Conservation (phyloP, 2,329 filamentous ascomycete genomes). For the Sporothrix globosa region DNA sequence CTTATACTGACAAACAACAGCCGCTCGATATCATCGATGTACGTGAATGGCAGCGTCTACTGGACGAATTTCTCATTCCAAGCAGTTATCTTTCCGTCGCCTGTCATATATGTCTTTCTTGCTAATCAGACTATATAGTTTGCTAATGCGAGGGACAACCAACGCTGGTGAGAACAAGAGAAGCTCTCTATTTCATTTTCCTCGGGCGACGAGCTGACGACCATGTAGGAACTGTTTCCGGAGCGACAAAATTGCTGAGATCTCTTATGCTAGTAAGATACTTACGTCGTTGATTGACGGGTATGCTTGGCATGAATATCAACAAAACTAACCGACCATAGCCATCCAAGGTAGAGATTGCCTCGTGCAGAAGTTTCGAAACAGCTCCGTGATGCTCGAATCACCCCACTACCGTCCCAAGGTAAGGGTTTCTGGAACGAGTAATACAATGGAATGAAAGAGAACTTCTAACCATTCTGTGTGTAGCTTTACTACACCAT, state of each 20-base stretch:
- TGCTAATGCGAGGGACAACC: slow-evolving; percentile 69
- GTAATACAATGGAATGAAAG: neutral
- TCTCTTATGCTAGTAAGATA: slow-evolving; percentile 88
- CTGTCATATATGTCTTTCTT: neutral
- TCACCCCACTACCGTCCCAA: slow-evolving; percentile 80
- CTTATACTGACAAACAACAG: slow-evolving; percentile 45
- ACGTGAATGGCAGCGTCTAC: slow-evolving; percentile 40
- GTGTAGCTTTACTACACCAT: slow-evolving; percentile 57
- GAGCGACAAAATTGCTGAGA: slow-evolving; percentile 81
- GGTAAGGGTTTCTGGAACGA: slow-evolving; percentile 48
- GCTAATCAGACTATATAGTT: slow-evolving; percentile 58
- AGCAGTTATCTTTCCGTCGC: neutral
- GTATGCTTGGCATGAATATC: neutral
- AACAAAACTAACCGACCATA: slow-evolving; percentile 45
- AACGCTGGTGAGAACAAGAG: slow-evolving; percentile 62
- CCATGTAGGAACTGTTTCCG: slow-evolving; percentile 72
- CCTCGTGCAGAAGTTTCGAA: slow-evolving; percentile 91
- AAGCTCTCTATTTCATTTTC: neutral
- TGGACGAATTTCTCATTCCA: too few relatives aligned
- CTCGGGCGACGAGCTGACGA: slow-evolving; percentile 1
- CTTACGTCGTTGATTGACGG: too few relatives aligned
- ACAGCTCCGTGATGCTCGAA: slow-evolving; percentile 94
- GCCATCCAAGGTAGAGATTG: slow-evolving; percentile 92
- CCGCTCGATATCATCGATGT: slow-evolving; percentile 74
- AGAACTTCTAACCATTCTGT: slow-evolving; percentile 33